Base-by-base conservation (phyloP, 2,329 filamentous ascomycete species). In the Fusarium nematophilum region DNA sequence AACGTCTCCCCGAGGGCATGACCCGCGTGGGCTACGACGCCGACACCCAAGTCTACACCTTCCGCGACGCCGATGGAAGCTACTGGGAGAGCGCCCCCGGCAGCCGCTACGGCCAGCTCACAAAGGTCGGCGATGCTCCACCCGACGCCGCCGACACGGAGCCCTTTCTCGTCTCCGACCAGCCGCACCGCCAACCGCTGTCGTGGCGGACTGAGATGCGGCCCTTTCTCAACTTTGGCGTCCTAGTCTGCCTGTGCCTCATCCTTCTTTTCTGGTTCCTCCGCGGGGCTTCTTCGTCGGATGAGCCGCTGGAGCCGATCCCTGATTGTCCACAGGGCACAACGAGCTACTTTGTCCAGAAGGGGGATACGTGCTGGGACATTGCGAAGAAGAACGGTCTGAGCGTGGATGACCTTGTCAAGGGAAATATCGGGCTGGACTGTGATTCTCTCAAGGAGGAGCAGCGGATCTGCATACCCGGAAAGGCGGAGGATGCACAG, bases 221-320 rank as follows among this genome's bases (percentile, higher is more conserved):
- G 74, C 81, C 81, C n/a, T 73, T 87, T 60, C 75, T 87, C 66
- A 86, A 86, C 67, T 87, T 86, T 71, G 83, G 82, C 48, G 70
- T 86, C 57, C 70, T 87, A 29, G 76, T 85, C 47, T 74, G 83
- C 4, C 64, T 85, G 13, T 81, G 79, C 55, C 70, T 87, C 40
- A 66, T 86, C 27, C 68, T 79, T 14, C 64, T 86, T 36, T 78
- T 81, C 55, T 84, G 79, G 79, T 79, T 79, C 68, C 72, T 84
- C 14, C 70, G 74, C 52, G 66, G 70, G 49, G 70, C 69, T 3
- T 65, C 74, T 0, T 65, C 66, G 10, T 36, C 62, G 7, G 66
- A 64, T 9, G 54, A 56, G 15, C 47, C 38, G 18, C 55, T 49
- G 53, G 59, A 36, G 17, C 51, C 57, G 1, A 46, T 56, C 3